A percentile compares a stretch with the other conserved stretches of the same genome.
Evolutionary conservation across 306 rosid species (phyloP).

Genomic region (Acacia melanoxylon): DNA sequence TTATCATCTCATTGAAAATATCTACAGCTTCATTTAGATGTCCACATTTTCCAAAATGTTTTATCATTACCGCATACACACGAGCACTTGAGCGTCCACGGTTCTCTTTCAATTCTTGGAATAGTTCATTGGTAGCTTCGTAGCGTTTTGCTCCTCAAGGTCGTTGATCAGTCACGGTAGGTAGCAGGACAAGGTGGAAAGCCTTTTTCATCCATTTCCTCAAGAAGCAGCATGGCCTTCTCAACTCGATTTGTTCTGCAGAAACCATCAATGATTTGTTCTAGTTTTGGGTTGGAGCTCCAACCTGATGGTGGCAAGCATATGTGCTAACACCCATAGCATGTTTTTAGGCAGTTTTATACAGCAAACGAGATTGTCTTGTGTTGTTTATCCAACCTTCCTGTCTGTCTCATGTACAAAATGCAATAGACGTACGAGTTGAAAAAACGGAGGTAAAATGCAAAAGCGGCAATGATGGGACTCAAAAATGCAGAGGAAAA

Average conservation of each 20-base stretch:
- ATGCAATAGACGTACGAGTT: too few species aligned
- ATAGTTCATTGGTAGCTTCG: constrained; percentile 89
- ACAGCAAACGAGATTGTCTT: too few species aligned
- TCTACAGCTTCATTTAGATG: constrained; percentile 67
- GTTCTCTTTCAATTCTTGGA: constrained; percentile 87
- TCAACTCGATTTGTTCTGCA: constrained; percentile 88
- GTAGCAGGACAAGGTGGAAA: constrained; percentile 97
- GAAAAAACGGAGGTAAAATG: too few species aligned
- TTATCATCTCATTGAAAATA: constrained; percentile 80
- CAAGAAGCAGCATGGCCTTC: constrained; percentile 90
- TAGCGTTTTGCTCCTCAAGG: constrained; percentile 86
- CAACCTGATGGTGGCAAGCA: too few species aligned
- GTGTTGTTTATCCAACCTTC: too few species aligned
- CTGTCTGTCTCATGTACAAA: too few species aligned
- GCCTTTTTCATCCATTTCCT: constrained; percentile 96
- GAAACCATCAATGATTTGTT: constrained; percentile 89
- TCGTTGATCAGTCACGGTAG: constrained; percentile 87
- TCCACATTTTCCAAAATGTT: constrained; percentile 88
- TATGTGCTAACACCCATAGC: too few species aligned
- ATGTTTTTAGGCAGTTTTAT: too few species aligned
- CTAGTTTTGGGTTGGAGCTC: too few species aligned
- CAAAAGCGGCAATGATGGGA: too few species aligned
- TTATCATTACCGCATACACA: constrained; percentile 97
- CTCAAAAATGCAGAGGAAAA: too few species aligned
- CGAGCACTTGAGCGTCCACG: constrained; percentile 87